Evolutionary conservation across 805 yeast genomes (phyloP).

Genomic region (Candida morakotiae): DNA sequence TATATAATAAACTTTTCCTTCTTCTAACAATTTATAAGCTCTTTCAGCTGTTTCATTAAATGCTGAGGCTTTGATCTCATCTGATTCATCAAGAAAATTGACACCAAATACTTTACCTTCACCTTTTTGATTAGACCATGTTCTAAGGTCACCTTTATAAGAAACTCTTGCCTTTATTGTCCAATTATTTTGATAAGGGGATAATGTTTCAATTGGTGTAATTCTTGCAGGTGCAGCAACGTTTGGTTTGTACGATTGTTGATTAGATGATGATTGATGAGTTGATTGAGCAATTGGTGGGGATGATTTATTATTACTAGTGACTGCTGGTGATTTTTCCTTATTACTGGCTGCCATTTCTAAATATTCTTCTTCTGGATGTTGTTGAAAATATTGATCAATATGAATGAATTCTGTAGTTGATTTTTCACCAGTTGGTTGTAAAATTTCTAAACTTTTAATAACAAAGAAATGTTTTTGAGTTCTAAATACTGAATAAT

Average conservation of each 20-base stretch:
- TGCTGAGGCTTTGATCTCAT: slow-evolving; percentile 94
- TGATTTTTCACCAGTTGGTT: slow-evolving; percentile 34
- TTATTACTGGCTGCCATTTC: slow-evolving; percentile 9
- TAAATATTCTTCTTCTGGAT: slow-evolving; percentile 51
- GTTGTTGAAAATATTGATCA: slow-evolving; percentile 55
- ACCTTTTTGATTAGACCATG: slow-evolving; percentile 83
- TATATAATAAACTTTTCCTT: slow-evolving; percentile 84
- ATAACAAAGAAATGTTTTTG: slow-evolving; percentile 47
- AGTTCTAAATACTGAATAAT: slow-evolving; percentile 43
- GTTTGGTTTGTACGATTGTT: neutral
- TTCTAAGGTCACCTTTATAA: slow-evolving; percentile 79
- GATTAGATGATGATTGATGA: neutral
- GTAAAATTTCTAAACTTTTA: slow-evolving; percentile 42
- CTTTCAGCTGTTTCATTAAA: slow-evolving; percentile 84
- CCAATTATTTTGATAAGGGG: slow-evolving; percentile 91
- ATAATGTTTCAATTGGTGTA: slow-evolving; percentile 77
- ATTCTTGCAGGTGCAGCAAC: slow-evolving; percentile 21
- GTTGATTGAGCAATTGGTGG: slow-evolving; percentile 7
- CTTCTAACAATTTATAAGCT: slow-evolving; percentile 71
- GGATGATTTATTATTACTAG: slow-evolving; percentile 1
- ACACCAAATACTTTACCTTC: slow-evolving; percentile 88
- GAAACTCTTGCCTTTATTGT: slow-evolving; percentile 90
- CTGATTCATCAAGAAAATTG: slow-evolving; percentile 87
- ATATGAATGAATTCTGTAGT: slow-evolving; percentile 15
- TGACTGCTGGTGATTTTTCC: slow-evolving; percentile 7